These are phyloP conservation scores for Pythium chondricola DNA, from an alignment of 352 stramenopile species.

Conservation along the genomic window DNA sequence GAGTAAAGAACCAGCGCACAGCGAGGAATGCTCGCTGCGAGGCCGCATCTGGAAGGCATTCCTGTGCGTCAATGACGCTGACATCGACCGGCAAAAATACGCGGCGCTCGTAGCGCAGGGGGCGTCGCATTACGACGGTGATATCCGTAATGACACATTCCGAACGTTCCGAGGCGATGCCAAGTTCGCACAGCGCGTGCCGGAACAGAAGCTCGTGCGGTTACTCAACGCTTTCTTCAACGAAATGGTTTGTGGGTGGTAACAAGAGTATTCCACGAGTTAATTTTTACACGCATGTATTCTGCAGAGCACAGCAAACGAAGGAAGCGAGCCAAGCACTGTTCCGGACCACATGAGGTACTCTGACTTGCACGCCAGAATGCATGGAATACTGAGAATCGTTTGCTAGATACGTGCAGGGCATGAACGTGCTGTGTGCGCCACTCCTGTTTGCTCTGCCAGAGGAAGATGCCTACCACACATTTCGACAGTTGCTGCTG, in stretches of 20 bases:
- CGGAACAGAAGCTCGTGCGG: conserved; percentile 87
- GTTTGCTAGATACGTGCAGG: conserved; percentile 91
- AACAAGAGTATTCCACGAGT: too few relatives aligned
- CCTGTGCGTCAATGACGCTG: conserved; percentile 58
- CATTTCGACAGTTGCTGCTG: conserved; percentile 85
- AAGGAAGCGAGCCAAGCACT: too few relatives aligned
- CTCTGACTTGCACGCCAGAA: too few relatives aligned
- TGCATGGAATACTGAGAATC: too few relatives aligned
- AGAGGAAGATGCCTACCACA: conserved; percentile 87
- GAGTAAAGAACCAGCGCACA: neutral
- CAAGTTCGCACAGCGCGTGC: conserved; percentile 84
- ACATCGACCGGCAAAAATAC: conserved; percentile 63
- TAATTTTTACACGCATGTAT: too few relatives aligned
- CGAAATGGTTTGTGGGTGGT: conserved; percentile 39
- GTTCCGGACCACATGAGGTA: conserved; percentile 19
- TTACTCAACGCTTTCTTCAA: conserved; percentile 91
- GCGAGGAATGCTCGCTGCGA: conserved; percentile 50
- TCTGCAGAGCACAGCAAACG: too few relatives aligned
- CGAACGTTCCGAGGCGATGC: conserved; percentile 83
- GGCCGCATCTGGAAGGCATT: conserved; percentile 88
- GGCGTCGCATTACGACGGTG: conserved; percentile 71
- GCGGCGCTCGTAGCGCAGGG: conserved; percentile 57
- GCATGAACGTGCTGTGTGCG: conserved; percentile 89
- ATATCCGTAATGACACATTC: conserved; percentile 92
- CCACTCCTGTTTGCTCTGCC: conserved; percentile 91